These are phyloP conservation scores for Picochlorum sp. DNA, from an alignment of 139 green algal genomes.

Conservation along the genomic window DNA sequence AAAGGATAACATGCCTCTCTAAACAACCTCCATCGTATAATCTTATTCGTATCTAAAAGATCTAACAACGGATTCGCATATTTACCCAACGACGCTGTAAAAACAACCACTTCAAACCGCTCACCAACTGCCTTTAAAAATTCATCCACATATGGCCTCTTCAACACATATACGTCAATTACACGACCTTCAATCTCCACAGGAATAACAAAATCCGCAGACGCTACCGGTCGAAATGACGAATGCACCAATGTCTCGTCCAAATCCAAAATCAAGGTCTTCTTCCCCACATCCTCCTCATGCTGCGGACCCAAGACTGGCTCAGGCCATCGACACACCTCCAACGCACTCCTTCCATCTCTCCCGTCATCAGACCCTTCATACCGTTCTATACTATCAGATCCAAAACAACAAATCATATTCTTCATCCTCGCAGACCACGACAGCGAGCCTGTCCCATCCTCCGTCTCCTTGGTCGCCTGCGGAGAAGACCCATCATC, in stretches of 20 bases:
- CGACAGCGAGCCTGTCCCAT: too few species aligned
- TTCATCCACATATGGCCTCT: conserved; percentile 85
- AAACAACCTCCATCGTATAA: conserved; percentile 86
- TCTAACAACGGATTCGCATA: conserved; percentile 87
- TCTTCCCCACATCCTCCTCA: conserved; percentile 54
- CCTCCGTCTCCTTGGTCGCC: too few species aligned
- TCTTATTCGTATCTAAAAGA: conserved; percentile 68
- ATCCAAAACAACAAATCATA: too few species aligned
- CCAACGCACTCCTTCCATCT: background rate
- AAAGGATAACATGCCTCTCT: conserved; percentile 83
- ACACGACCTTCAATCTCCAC: conserved; percentile 78
- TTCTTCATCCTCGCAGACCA: too few species aligned
- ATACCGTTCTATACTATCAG: too few species aligned
- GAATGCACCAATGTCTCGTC: conserved; percentile 98
- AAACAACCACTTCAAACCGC: conserved; percentile 82
- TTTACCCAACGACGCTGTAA: conserved; percentile 85
- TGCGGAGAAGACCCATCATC: background rate
- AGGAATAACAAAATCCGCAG: conserved; percentile 86
- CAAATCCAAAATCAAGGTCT: conserved; percentile 86
- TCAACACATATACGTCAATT: conserved; percentile 91
- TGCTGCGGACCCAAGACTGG: conserved; percentile 30
- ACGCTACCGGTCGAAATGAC: conserved; percentile 85
- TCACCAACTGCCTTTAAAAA: conserved; percentile 69
- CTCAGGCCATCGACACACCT: conserved; percentile 21
- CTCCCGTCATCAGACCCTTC: too few species aligned